Evolutionary conservation across 179 eudicot genomes (phyloP).

Genomic region (Camellia oleifera): DNA sequence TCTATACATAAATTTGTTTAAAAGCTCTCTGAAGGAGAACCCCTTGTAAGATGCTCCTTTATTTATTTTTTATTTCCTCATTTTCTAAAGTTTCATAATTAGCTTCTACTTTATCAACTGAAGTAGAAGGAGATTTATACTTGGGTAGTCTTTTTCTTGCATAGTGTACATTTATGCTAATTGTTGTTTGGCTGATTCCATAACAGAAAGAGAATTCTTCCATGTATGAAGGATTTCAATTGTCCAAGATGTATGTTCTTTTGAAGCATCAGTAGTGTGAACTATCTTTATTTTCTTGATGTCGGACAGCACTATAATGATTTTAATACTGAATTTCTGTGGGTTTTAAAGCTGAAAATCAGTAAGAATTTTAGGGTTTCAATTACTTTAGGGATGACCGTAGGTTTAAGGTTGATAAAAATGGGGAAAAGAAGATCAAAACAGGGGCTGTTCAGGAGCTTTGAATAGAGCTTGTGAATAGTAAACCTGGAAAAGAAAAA

Average conservation of each 20-base stretch:
- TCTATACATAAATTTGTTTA: constrained; percentile 55
- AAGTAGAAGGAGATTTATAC: neutral
- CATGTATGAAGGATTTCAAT: constrained; percentile 40
- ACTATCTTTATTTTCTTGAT: neutral
- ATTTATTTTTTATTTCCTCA: neutral
- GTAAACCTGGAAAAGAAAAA: no score
- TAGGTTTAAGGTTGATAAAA: no score
- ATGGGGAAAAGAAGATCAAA: no score
- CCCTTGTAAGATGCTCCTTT: constrained; percentile 40
- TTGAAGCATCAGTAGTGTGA: neutral
- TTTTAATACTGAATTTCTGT: no score
- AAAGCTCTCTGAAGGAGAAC: constrained; percentile 46
- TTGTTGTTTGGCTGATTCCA: constrained; percentile 9
- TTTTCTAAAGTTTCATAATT: neutral
- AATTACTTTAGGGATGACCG: no score
- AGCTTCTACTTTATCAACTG: neutral
- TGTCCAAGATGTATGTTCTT: constrained; percentile 48
- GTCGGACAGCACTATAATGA: no score
- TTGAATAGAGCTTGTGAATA: no score
- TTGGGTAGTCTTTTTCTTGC: neutral
- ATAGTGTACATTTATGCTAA: constrained; percentile 16
- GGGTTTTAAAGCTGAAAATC: no score
- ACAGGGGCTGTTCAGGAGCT: no score
- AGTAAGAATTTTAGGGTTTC: no score
- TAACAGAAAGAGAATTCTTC: constrained; percentile 55